These are phyloP conservation scores for Pyrenophora seminiperda DNA, from an alignment of 2,329 filamentous ascomycete species.

Conservation along the genomic window DNA sequence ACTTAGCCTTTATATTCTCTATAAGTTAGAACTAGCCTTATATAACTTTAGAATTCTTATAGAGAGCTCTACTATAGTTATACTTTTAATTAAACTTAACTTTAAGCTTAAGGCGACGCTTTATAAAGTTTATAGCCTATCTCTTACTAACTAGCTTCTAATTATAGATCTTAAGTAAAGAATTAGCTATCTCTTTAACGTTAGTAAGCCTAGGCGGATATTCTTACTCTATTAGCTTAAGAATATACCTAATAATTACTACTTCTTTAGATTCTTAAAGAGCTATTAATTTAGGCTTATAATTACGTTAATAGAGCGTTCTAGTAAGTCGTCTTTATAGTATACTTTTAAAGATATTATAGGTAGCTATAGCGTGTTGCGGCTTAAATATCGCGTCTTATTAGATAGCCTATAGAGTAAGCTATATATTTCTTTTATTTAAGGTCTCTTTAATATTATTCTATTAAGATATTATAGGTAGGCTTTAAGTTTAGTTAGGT, in stretches of 20 bases:
- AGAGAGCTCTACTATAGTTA: no score
- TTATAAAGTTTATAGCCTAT: background rate
- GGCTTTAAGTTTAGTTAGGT: no score
- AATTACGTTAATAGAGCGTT: background rate
- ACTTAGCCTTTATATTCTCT: no score
- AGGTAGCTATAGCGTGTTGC: constrained; percentile 3
- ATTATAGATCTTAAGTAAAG: background rate
- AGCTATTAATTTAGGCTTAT: background rate
- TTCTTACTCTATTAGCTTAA: background rate
- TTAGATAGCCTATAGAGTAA: constrained; percentile 3
- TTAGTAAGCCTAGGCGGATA: background rate
- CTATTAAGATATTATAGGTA: no score
- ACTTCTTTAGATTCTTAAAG: background rate
- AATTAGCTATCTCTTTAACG: background rate
- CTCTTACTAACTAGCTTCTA: no score
- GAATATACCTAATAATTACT: background rate
- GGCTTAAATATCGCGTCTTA: background rate
- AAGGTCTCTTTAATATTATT: no score
- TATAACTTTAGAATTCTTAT: no score
- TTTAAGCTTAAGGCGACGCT: background rate
- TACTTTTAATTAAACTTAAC: no score
- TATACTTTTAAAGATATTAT: background rate
- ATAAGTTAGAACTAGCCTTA: no score
- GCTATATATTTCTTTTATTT: no score
- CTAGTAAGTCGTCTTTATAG: background rate